A percentile compares a stretch with the other conserved stretches of the same genome.
These are phyloP conservation scores for Zygotorulaspora danielsina DNA, from an alignment of 805 yeast species.

Conservation along the genomic window DNA sequence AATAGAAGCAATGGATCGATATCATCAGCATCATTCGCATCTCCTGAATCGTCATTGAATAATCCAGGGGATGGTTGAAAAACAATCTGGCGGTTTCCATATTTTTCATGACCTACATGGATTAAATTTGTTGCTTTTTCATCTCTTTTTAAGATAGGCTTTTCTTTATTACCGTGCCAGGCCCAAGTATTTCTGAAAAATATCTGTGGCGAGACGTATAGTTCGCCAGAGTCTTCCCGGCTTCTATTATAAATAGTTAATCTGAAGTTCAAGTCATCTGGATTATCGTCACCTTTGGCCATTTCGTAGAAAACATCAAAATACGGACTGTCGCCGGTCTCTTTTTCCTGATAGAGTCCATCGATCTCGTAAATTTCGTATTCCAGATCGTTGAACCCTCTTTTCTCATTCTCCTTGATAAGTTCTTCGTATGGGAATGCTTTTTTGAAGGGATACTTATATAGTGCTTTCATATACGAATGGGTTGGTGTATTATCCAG, in stretches of 20 bases:
- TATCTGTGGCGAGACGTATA: conserved; percentile 80
- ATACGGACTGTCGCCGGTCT: conserved; percentile 56
- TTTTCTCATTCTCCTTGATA: conserved; percentile 58
- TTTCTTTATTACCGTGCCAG: conserved; percentile 64
- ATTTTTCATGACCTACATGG: conserved; percentile 59
- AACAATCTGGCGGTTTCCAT: conserved; percentile 59
- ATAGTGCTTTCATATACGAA: conserved; percentile 83
- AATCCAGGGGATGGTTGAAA: conserved; percentile 85
- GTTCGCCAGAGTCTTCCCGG: conserved; percentile 69
- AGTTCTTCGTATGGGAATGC: conserved; percentile 73
- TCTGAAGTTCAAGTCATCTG: conserved; percentile 75
- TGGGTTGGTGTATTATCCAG: conserved; percentile 91
- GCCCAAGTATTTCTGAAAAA: conserved; percentile 87
- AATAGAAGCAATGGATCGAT: conserved; percentile 73
- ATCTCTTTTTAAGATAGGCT: conserved; percentile 46
- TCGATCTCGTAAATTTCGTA: conserved; percentile 77
- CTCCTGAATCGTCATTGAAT: conserved; percentile 35
- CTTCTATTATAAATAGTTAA: conserved; percentile 86
- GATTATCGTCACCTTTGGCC: conserved; percentile 80
- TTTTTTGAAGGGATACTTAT: conserved; percentile 85
- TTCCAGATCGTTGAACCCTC: conserved; percentile 67
- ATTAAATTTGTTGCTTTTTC: conserved; percentile 43
- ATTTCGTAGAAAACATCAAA: conserved; percentile 86
- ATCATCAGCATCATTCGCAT: conserved; percentile 40
- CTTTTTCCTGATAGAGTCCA: conserved; percentile 56